Evolutionary conservation across 1,284 basidiomycete species (phyloP), one percentile per base, ranked within the genome.

Genomic region (Kwoniella shivajii): DNA sequence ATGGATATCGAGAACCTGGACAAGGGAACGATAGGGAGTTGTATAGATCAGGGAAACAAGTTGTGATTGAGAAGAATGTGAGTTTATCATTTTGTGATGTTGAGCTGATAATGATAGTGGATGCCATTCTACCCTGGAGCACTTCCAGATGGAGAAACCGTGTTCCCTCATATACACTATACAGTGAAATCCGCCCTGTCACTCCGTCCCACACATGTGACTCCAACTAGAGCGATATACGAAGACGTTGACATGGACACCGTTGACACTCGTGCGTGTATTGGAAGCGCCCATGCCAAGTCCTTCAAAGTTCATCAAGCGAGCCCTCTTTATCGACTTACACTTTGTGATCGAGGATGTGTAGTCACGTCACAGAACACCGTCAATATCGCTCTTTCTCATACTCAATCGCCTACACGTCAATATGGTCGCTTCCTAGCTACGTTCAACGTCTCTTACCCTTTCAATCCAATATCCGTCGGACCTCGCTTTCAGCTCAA

Each of bases 101-200:
- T 38, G 31, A 44, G 6, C 3, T 10, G 14, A 3, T 11, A n/a
- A 18, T 24, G 29, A 24, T 16, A 57, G 55, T 57, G 55, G 55
- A 46, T 57, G 42, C 47, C 48, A 29, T 57, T 57, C 34, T 57
- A 51, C 27, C 55, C 55, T 5, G 49, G 49, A 4, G 39, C 55
- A 11, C 24, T 50, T 18, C 48, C 55, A 20, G 48, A 57, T 36
- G 42, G 55, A 11, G 30, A 36, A 20, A 30, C 52, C 4, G 13
- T 51, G 18, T 13, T 50, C 24, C 55, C 55, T 16, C 48, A 57
- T 38, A 45, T 57, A 9, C 55, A 57, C n/a, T 57, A 57, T 20
- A 36, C 18, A n/a, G 44, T 51, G 7, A 36, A 39, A 20, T 50
- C 55, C 5, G 41, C 39, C 10, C 20, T 57, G 18, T 41, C 49